A percentile compares a stretch with the other conserved stretches of the same genome.
phyloP scores from a whole-genome alignment of 2,329 filamentous ascomycete genomes.

The Xylariaceae sp. region DNA sequence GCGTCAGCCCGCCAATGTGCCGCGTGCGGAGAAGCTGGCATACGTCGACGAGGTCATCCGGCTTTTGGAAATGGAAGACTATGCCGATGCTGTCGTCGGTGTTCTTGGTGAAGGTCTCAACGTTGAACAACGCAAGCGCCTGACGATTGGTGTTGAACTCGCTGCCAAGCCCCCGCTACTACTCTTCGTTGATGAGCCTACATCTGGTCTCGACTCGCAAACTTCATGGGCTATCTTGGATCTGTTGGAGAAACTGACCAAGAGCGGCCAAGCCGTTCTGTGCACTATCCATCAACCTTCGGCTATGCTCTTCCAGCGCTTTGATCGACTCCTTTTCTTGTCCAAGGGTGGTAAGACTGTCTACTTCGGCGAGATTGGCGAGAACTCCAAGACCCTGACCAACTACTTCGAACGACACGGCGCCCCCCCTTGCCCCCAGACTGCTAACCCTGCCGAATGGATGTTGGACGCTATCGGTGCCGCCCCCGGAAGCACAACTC shows the following conservation, averaged over 20 bases:
- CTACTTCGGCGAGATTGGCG: constrained; percentile 75
- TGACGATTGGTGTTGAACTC: constrained; percentile 94
- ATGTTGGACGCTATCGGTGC: constrained; percentile 63
- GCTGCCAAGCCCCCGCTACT: constrained; percentile 86
- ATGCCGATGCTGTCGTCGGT: constrained; percentile 86
- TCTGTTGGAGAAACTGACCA: constrained; percentile 81
- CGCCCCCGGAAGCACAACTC: constrained; percentile 56
- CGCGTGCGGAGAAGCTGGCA: constrained; percentile 69
- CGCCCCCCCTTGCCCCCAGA: constrained; percentile 56
- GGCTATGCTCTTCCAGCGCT: constrained; percentile 88
- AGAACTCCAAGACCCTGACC: constrained; percentile 62
- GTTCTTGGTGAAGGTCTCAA: constrained; percentile 82
- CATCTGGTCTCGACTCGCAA: constrained; percentile 87
- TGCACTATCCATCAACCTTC: constrained; percentile 98
- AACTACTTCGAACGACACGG: constrained; percentile 73
- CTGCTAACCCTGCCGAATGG: constrained; percentile 78
- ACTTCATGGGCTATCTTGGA: constrained; percentile 90
- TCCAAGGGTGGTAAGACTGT: constrained; percentile 71
- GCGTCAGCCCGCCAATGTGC: constrained; percentile 71
- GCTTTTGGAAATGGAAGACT: constrained; percentile 82
- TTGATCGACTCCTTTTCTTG: constrained; percentile 74
- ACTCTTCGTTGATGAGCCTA: constrained; percentile 91
- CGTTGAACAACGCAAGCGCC: constrained; percentile 64
- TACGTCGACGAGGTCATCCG: constrained; percentile 91
- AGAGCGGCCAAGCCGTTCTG: constrained; percentile 86